These are phyloP conservation scores for Pichia phayaonensis DNA, from an alignment of 805 yeast species.

Conservation along the genomic window DNA sequence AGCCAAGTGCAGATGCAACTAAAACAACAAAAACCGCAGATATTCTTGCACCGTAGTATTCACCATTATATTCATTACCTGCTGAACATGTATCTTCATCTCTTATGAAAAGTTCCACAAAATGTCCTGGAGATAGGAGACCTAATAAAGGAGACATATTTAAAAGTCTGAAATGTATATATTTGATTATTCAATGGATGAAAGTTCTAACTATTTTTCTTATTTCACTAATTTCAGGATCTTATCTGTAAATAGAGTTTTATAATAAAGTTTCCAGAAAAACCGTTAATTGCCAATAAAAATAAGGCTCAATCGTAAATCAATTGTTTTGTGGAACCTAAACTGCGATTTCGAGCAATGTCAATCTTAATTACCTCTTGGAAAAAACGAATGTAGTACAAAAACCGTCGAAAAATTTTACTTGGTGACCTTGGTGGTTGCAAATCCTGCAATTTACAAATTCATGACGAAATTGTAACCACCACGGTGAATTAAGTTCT, in stretches of 20 bases:
- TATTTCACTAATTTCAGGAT: too few relatives aligned
- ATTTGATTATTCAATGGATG: not conserved
- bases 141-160: not conserved
- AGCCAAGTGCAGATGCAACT: constrained; percentile 49
- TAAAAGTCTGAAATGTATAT: not conserved
- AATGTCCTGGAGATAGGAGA: not conserved
- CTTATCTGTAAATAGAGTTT: not conserved
- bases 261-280: not conserved
- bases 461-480: too few relatives aligned
- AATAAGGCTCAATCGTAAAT: not conserved
- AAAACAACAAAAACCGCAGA: constrained; percentile 57
- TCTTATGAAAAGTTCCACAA: constrained; percentile 3
- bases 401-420: too few relatives aligned
- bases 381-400: not conserved
- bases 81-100: constrained; percentile 14
- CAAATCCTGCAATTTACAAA: too few relatives aligned
- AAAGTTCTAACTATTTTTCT: not conserved
- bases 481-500: not conserved
- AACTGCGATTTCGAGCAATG: not conserved
- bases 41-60: constrained; percentile 40
- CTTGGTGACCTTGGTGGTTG: not conserved
- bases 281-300: not conserved
- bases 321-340: not conserved
- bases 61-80: constrained; percentile 18
- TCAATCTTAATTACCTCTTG: not conserved